These are phyloP conservation scores for Leishmania amazonensis DNA, from an alignment of 208 protist genomes.

Conservation along the genomic window DNA sequence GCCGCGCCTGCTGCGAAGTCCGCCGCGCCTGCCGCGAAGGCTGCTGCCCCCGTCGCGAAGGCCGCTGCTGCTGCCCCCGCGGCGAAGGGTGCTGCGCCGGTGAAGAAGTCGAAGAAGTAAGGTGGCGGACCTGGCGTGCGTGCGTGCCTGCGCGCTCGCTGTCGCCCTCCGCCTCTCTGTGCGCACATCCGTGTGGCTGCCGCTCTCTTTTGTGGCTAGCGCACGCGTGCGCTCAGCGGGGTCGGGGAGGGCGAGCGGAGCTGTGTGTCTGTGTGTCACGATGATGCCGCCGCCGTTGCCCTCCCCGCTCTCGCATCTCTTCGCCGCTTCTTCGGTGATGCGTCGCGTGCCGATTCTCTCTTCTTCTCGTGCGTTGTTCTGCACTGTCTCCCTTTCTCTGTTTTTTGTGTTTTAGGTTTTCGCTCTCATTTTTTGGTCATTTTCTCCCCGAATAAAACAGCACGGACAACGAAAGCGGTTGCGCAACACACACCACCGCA, in stretches of 20 bases:
- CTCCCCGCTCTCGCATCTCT: not conserved
- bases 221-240: not conserved
- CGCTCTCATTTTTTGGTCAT: not conserved
- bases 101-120: slow-evolving; percentile 58
- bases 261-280: not conserved
- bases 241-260: not conserved
- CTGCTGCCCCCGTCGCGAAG: slow-evolving; percentile 47
- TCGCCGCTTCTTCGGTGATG: not conserved
- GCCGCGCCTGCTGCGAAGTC: slow-evolving; percentile 45
- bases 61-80: slow-evolving; percentile 26
- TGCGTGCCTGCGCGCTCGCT: not conserved
- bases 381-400: not conserved
- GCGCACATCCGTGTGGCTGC: not conserved
- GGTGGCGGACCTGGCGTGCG: not conserved
- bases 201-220: not conserved
- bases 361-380: not conserved
- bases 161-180: not conserved
- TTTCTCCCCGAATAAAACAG: not conserved
- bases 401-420: not conserved
- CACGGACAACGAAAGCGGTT: not conserved
- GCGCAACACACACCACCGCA: not conserved
- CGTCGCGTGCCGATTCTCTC: not conserved
- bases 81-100: slow-evolving; percentile 36
- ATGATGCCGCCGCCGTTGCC: not conserved
- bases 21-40: slow-evolving; percentile 53